Percentiles rank a stretch among this genome's conserved stretches.
Conservation (phyloP, 306 rosid genomes). For the Gastrolobium bilobum region DNA sequence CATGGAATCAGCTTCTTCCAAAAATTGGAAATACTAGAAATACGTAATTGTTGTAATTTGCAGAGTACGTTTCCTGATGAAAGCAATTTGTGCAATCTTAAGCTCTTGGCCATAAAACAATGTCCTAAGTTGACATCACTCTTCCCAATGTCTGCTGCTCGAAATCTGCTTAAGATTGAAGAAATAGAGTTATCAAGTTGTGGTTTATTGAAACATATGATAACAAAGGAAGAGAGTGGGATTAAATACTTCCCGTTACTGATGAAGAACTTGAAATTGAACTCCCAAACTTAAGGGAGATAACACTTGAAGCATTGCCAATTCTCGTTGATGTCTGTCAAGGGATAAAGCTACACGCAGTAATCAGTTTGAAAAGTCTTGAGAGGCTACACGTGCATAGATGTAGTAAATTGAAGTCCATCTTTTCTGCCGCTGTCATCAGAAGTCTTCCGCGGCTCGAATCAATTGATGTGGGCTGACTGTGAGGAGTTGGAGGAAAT, state of each 20-base stretch:
- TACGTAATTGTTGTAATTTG: rapidly evolving
- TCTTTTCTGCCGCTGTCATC: too few species aligned
- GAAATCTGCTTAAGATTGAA: not conserved
- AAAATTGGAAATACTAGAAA: not conserved
- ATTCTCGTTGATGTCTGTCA: not conserved
- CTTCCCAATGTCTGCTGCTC: not conserved
- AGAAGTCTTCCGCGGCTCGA: too few species aligned
- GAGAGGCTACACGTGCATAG: too few species aligned
- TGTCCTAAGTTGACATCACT: not conserved
- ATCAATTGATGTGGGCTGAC: too few species aligned
- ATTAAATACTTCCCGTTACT: not conserved
- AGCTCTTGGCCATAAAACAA: not conserved
- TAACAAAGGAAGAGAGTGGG: not conserved
- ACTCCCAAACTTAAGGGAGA: too few species aligned
- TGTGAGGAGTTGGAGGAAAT: too few species aligned
- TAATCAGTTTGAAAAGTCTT: too few species aligned
- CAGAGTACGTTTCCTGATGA: not conserved
- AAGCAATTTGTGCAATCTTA: not conserved
- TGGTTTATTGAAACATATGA: not conserved
- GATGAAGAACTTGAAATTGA: too few species aligned
- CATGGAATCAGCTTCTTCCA: too few species aligned
- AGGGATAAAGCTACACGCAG: not conserved
- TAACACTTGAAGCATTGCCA: too few species aligned
- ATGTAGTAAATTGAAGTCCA: too few species aligned
- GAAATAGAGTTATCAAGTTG: not conserved